phyloP scores from a whole-genome alignment of 768 basidiomycete species.

The Kwoniella sp. region DNA sequence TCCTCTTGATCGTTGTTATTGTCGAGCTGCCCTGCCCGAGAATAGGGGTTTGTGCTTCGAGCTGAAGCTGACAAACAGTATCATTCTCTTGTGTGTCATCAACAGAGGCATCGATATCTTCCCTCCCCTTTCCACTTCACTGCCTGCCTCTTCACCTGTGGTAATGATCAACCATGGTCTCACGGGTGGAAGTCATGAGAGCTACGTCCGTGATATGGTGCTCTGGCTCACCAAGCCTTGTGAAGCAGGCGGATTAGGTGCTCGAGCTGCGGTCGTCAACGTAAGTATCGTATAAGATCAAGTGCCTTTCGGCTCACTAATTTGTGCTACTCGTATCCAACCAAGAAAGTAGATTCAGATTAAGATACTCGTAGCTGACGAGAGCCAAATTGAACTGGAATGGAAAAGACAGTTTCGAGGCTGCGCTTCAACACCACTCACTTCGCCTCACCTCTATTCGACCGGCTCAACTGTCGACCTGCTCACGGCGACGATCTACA shows the following conservation, averaged over 20 bases:
- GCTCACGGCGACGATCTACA: constrained; percentile 72
- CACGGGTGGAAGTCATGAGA: constrained; percentile 69
- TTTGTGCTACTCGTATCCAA: too few species aligned
- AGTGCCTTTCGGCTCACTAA: background rate
- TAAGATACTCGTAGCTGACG: too few species aligned
- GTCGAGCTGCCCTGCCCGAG: too few species aligned
- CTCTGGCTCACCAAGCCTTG: constrained; percentile 68
- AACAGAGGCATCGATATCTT: constrained; percentile 49
- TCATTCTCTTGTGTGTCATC: too few species aligned
- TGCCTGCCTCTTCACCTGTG: constrained; percentile 58
- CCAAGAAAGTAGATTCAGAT: too few species aligned
- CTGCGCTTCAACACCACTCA: constrained; percentile 76
- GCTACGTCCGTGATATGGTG: constrained; percentile 78
- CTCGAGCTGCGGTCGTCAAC: constrained; percentile 85
- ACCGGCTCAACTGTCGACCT: constrained; percentile 82
- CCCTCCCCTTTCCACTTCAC: constrained; percentile 34
- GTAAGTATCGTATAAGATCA: too few species aligned
- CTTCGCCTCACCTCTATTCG: constrained; percentile 69
- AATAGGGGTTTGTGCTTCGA: too few species aligned
- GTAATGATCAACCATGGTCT: constrained; percentile 60
- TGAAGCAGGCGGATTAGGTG: constrained; percentile 77
- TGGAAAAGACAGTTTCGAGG: constrained; percentile 14
- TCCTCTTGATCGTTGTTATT: background rate
- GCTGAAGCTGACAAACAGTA: too few species aligned
- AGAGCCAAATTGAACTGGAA: too few species aligned